Conservation (phyloP, 108 stramenopile species). For the Skeletonema tropicum region DNA sequence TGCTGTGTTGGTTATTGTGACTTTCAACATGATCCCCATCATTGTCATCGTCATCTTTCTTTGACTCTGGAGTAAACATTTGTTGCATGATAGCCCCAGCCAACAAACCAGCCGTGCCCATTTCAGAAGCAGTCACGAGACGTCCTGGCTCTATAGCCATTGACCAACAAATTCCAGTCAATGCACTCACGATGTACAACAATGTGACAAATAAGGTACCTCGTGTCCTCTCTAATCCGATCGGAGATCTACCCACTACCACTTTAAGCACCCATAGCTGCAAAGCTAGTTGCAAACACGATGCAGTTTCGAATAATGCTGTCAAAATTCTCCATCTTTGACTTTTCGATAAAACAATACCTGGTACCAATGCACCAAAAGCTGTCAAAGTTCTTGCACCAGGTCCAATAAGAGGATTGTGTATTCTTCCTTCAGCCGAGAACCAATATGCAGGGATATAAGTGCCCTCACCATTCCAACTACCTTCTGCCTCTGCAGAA, state of each 20-base stretch:
- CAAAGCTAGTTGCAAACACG: constrained; percentile 28
- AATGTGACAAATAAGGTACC: constrained; percentile 25
- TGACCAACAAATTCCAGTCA: constrained; percentile 44
- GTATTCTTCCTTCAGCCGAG: constrained; percentile 45
- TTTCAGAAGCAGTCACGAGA: constrained; percentile 46
- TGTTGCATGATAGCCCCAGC: constrained; percentile 31
- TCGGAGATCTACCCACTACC: constrained; percentile 23
- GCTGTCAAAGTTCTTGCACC: constrained; percentile 50
- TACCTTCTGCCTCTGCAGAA: constrained; percentile 27
- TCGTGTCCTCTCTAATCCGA: constrained; percentile 38
- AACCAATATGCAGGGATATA: constrained; percentile 45
- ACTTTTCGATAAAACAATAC: constrained; percentile 40
- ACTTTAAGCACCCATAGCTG: constrained; percentile 26
- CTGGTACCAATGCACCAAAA: constrained; percentile 49
- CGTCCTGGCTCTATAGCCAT: constrained; percentile 33
- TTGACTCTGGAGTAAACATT: neutral
- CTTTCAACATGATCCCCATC: neutral
- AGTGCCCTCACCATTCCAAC: constrained; percentile 54
- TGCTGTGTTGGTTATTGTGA: neutral
- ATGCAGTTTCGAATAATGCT: constrained; percentile 36
- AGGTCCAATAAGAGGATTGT: constrained; percentile 46
- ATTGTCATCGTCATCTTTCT: neutral
- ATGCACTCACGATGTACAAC: constrained; percentile 26
- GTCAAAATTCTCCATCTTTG: constrained; percentile 41
- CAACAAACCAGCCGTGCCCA: constrained; percentile 47